phyloP scores from a whole-genome alignment of 208 protist species.

The Leishmania tarentolae region DNA sequence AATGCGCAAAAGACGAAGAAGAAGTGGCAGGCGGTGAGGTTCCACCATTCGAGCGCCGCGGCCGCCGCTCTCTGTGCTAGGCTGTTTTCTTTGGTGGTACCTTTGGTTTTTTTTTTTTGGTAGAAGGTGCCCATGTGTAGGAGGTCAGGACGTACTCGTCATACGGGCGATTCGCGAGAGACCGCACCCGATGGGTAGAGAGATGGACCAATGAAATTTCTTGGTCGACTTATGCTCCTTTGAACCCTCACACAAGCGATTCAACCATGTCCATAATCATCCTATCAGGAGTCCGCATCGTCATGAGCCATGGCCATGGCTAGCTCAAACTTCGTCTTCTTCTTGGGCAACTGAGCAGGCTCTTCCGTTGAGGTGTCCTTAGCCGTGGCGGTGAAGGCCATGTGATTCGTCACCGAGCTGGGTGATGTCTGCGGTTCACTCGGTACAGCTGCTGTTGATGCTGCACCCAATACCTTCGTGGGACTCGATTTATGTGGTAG shows the following conservation, averaged over 20 bases:
- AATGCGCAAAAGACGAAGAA: no score
- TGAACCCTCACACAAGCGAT: neutral
- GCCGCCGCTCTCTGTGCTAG: neutral
- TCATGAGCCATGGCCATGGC: constrained; percentile 17
- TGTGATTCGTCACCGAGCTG: neutral
- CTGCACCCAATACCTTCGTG: neutral
- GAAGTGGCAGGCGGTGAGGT: no score
- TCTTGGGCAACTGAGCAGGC: constrained; percentile 7
- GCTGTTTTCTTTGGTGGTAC: neutral
- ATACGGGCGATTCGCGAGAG: no score
- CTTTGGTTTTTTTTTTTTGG: neutral
- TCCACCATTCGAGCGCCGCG: neutral
- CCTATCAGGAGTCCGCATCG: neutral
- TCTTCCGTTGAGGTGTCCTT: neutral
- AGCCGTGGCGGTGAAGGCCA: neutral
- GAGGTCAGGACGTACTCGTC: neutral
- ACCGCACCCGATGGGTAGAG: neutral
- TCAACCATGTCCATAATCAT: no score
- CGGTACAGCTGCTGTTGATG: no score
- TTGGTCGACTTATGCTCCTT: no score
- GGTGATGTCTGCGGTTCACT: neutral
- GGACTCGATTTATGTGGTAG: neutral
- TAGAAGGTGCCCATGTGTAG: no score
- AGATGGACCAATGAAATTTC: neutral
- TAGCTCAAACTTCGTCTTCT: constrained; percentile 30